Percentiles rank a stretch among this genome's conserved stretches.
phyloP scores from a whole-genome alignment of 306 rosid genomes.

The Sicyos edulis region DNA sequence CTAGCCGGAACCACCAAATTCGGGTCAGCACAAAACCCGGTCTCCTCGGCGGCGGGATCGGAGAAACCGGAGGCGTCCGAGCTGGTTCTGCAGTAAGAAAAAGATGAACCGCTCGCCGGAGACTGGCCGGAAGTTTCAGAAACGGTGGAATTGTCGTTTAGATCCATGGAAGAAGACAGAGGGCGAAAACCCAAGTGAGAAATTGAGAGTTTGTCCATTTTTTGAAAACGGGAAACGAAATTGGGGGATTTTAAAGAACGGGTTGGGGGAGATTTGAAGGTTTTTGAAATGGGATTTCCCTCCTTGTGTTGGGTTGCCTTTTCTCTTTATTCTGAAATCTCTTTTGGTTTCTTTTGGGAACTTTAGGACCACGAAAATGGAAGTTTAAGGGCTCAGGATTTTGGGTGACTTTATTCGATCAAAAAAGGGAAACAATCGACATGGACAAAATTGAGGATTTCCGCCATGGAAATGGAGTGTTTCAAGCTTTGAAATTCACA shows the following conservation, averaged over 20 bases:
- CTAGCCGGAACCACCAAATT: conserved; percentile 50
- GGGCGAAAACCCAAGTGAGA: conserved; percentile 53
- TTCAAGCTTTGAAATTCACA: neutral
- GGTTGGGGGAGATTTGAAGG: conserved; percentile 27
- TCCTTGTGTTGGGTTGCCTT: conserved; percentile 25
- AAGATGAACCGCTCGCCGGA: conserved; percentile 56
- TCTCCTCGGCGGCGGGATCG: conserved; percentile 47
- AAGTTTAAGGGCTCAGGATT: neutral
- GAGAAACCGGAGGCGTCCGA: conserved; percentile 69
- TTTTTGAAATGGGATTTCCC: conserved; percentile 58
- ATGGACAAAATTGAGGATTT: neutral
- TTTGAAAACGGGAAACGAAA: conserved; percentile 15
- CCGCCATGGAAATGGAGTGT: conserved; percentile 12
- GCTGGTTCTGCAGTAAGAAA: conserved; percentile 45
- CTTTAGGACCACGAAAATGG: conserved; percentile 22
- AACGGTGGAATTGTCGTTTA: conserved; percentile 47
- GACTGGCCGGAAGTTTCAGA: conserved; percentile 57
- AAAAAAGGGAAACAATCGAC: neutral
- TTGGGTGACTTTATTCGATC: conserved; percentile 12
- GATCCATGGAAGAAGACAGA: conserved; percentile 66
- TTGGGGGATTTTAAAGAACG: conserved; percentile 34
- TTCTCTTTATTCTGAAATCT: neutral
- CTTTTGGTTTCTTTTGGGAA: conserved; percentile 1
- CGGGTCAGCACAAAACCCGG: conserved; percentile 49
- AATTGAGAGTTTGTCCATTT: conserved; percentile 52